phyloP scores from a whole-genome alignment of 2,329 filamentous ascomycete genomes.

The Arthrobotrys iridis region DNA sequence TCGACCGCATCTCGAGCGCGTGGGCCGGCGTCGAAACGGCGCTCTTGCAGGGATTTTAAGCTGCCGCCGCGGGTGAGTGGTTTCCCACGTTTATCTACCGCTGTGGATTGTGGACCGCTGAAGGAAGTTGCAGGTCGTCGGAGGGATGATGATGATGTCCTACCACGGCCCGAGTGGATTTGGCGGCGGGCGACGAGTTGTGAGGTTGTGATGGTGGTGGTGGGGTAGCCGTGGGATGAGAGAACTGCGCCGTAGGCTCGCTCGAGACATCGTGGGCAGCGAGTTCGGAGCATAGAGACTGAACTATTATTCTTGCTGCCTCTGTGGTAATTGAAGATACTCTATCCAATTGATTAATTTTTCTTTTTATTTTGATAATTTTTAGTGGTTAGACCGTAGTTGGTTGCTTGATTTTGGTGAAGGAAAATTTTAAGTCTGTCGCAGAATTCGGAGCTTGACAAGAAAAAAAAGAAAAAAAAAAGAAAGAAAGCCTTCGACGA shows the following conservation, averaged over 20 bases:
- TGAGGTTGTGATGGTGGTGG: conserved; percentile 14
- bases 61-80: conserved; percentile 29
- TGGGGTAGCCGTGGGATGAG: conserved; percentile 39
- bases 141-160: background rate
- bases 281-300: conserved; percentile 18
- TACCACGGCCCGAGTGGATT: conserved; percentile 8
- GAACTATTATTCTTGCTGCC: background rate
- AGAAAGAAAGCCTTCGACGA: background rate
- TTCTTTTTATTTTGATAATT: background rate
- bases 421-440: background rate
- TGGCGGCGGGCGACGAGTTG: conserved; percentile 37
- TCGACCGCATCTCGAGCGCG: background rate
- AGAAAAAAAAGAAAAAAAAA: conserved; percentile 7
- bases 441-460: background rate
- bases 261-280: conserved; percentile 43
- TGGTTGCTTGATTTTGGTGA: background rate
- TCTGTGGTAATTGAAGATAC: no score
- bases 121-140: conserved; percentile 21
- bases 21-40: background rate
- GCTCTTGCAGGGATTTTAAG: conserved; percentile 13
- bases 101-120: conserved; percentile 28
- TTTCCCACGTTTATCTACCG: conserved; percentile 35
- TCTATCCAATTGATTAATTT: background rate
- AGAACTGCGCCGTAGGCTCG: conserved; percentile 49
- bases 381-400: background rate